phyloP scores from a whole-genome alignment of 2,329 filamentous ascomycete genomes.

The Beauveria asiatica region DNA sequence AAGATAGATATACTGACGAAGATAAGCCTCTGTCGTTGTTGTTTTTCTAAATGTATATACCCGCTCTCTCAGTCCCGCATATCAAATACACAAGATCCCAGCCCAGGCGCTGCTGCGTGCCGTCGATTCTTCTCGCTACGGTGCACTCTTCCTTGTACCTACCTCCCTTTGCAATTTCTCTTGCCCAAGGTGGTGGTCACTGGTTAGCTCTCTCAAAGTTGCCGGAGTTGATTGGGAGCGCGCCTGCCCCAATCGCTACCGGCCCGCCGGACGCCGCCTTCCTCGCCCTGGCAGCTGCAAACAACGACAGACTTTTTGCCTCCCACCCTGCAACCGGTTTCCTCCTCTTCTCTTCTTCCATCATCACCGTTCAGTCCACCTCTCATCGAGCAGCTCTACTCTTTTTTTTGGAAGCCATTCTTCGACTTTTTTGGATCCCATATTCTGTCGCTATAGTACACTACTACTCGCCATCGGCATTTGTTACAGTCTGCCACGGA shows the following conservation, averaged over 20 bases:
- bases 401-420: conserved; percentile 17
- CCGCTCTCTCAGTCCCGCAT: conserved; percentile 8
- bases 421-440: conserved; percentile 25
- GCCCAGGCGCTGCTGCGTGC: not conserved
- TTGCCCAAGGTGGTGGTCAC: no score
- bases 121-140: not conserved
- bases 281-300: not conserved
- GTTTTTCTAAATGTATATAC: conserved; percentile 46
- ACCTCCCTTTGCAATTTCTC: not conserved
- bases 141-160: not conserved
- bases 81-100: not conserved
- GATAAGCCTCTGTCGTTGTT: conserved; percentile 52
- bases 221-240: not conserved
- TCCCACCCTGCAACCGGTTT: not conserved
- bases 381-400: conserved; percentile 18
- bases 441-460: conserved; percentile 18
- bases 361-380: conserved; percentile 15
- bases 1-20: conserved; percentile 55
- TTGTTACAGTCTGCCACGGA: conserved; percentile 6
- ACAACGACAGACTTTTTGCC: not conserved
- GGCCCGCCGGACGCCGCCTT: not conserved
- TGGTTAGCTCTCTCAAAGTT: not conserved
- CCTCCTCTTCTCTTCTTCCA: conserved; percentile 13
- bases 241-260: not conserved
- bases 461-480: conserved; percentile 8